Percentiles rank a stretch among this genome's conserved stretches.
These are phyloP conservation scores for Ilex aquifolium DNA, from an alignment of 257 asterid species.

Conservation along the genomic window DNA sequence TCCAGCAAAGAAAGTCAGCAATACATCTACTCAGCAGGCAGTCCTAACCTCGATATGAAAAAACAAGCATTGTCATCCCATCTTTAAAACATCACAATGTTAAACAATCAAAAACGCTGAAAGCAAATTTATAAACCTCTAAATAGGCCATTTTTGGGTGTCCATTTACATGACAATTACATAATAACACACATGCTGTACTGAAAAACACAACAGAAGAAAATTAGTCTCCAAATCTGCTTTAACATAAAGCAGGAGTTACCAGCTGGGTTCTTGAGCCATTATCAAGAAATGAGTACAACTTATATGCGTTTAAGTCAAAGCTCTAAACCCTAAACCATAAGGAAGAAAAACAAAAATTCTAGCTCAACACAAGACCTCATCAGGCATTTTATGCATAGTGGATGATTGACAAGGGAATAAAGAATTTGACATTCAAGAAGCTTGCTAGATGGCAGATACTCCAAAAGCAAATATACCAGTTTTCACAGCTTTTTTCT, in stretches of 20 bases:
- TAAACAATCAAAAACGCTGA: not conserved
- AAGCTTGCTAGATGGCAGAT: conserved; percentile 1
- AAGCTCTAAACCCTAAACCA: not conserved
- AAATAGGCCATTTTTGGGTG: not conserved
- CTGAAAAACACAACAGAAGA: too few relatives aligned
- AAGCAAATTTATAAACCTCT: not conserved
- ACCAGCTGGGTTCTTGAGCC: too few relatives aligned
- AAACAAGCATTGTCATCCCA: not conserved
- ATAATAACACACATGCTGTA: too few relatives aligned
- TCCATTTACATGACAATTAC: not conserved
- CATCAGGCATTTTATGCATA: conserved; percentile 1
- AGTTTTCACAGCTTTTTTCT: conserved; percentile 60
- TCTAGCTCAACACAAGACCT: not conserved
- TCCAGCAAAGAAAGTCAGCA: conserved; percentile 14
- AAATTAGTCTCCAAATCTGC: too few relatives aligned
- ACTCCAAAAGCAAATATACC: conserved; percentile 37
- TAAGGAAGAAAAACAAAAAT: not conserved
- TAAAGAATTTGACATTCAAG: conserved; percentile 4
- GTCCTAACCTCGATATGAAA: conserved; percentile 8
- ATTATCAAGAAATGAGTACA: too few relatives aligned
- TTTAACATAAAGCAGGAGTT: too few relatives aligned
- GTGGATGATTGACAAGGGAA: not conserved
- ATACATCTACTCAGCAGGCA: not conserved
- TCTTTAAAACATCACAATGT: too few relatives aligned
- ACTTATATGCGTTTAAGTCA: too few relatives aligned